Evolutionary conservation across 179 eudicot genomes (phyloP), one percentile per base, ranked within the genome.

Genomic region (Carnegiea gigantea): DNA sequence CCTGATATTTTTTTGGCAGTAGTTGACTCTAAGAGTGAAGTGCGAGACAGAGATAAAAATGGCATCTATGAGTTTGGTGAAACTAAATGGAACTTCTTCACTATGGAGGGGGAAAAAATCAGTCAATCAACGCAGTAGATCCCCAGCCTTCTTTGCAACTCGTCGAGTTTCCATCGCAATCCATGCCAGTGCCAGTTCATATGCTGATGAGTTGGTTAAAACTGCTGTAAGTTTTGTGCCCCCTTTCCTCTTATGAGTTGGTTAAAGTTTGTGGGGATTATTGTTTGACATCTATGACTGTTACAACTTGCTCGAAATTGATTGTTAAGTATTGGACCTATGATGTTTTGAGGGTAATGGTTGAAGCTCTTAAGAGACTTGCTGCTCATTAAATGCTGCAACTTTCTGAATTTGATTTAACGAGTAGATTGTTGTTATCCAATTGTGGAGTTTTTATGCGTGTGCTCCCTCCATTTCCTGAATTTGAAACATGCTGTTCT

Each of bases 131-230:
- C 68, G 53, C 67, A n/a, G 76, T n/a, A 65, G 80, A 81, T 85
- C 86, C 28, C 62, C 78, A 4, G 23, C 80, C 49, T n/a, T 73
- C 51, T 40, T 79, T n/a, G 18, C 88, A 59, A 83, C 88, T 81
- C 84, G 84, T 51, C 90, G 90, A 81, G 82, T 86, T 64, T 82
- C 89, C 81, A 79, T 85, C 70, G 80, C 87, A 14, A 65, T 85
- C 68, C 87, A 85, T 53, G 90, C 91, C 12, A 81, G 72, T 77
- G 30, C 85, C 44, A 68, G 85, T 71, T 82, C 91, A 60, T 89
- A 84, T 68, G 83, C 89, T 23, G 88, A 87, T 79, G 90, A 87
- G 84, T 87, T 87, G 36, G 80, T 87, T 38, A 85, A 87, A 75
- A 87, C 88, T 17, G 90, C 90, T 38, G 90, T 85, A 83, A 46